Conservation (phyloP, 768 basidiomycete species). For the Lentinula sp. region DNA sequence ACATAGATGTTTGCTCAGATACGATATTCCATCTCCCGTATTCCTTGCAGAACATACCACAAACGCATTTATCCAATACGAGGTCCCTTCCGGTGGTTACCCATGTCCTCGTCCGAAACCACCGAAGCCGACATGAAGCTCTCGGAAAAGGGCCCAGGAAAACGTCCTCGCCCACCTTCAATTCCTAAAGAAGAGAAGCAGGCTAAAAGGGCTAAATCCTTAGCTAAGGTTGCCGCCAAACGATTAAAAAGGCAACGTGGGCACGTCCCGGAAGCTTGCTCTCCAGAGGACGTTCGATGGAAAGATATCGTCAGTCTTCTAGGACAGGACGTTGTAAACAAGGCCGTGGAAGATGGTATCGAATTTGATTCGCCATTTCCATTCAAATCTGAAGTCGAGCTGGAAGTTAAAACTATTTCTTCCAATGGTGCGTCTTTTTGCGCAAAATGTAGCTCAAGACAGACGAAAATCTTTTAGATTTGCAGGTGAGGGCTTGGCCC, state of each 20-base stretch:
- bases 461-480: constrained; percentile 5
- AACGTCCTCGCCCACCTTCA: constrained; percentile 2
- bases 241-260: neutral
- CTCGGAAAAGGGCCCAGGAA: constrained; percentile 1
- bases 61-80: constrained; percentile 3
- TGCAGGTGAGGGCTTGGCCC: constrained; percentile 63
- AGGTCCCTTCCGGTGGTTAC: constrained; percentile 6
- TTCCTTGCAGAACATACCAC: neutral
- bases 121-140: neutral
- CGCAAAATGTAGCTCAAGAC: neutral
- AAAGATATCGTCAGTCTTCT: constrained; percentile 66
- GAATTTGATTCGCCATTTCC: constrained; percentile 58
- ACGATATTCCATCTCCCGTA: neutral
- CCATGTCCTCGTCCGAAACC: neutral
- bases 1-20: neutral
- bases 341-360: constrained; percentile 36
- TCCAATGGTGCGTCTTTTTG: constrained; percentile 44
- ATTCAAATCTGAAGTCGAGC: constrained; percentile 55
- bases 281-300: constrained; percentile 69
- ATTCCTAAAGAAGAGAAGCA: neutral
- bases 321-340: constrained; percentile 50
- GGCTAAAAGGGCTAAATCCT: neutral
- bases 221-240: neutral
- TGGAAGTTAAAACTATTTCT: constrained; percentile 59
- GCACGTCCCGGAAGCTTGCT: constrained; percentile 43